Evolutionary conservation across 2,329 filamentous ascomycete species (phyloP), one percentile per base, ranked within the genome.

Genomic region (Cryoendolithus antarcticus): DNA sequence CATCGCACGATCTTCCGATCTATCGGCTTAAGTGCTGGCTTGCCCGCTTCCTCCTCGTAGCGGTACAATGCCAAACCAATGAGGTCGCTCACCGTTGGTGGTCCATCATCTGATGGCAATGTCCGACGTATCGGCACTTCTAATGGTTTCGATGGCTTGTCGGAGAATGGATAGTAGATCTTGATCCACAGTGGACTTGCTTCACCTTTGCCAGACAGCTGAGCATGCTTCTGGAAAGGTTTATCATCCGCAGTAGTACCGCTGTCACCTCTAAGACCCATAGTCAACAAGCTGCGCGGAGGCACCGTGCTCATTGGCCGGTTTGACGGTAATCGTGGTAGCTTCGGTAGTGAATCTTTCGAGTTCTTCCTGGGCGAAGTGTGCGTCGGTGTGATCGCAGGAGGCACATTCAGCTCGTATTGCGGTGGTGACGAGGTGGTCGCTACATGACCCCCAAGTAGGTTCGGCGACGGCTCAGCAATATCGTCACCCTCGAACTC

Each of bases 1-100:
- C 82, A 91, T 65, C 77, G 77, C 53, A 89, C 89, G 49, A 88
- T 79, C 49, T 84, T 85, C 38, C 77, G 66, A 53, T 85, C 83
- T 36, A 78, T 74, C 2, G 64, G 57, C 0, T 75, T 65, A 7
- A 91, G 64, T 1, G 71, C 56, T 3, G 84, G 84, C 46, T 86
- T 74, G 21, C 77, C 65, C 49, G 81, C 82, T 55, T 88, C 82
- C 50, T 88, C 80, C 35, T 76, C 75, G 56, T 89, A 91, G 45
- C 80, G 71, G 69, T 81, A 88, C 9, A 93, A 61, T 45, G 79
- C 79, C 44, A 89, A 70, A 0, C 84, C 85, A 47, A 93, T 86
- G n/a, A 86, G 71, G 51, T 93, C 84, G 1, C 78, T 75, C 9
- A 91, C 82, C 0, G 77, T 80, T n/a, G 46, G 46, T 12, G 85